Evolutionary conservation across 2,329 filamentous ascomycete genomes (phyloP), one percentile per base, ranked within the genome.

Genomic region (Phyllosticta citrichinensis): DNA sequence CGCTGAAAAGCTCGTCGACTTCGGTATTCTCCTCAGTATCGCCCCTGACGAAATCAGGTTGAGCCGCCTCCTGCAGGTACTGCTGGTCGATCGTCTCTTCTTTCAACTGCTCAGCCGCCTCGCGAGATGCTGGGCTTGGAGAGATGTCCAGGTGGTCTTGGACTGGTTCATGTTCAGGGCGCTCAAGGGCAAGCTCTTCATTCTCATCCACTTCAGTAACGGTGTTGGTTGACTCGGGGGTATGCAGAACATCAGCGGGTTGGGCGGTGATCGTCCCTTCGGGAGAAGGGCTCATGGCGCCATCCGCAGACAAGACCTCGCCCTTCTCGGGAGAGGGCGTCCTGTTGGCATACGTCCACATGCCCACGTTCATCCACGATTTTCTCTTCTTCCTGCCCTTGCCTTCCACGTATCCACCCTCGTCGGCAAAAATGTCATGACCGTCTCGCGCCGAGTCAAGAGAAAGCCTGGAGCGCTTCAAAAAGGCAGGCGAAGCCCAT

Each of bases 401-500:
- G 5, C 82, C 83, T 40, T 76, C 80, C 24, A 82, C 76, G 52
- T 80, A 80, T 1, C 82, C 83, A 70, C 88, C 84, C 11, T 88
- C 87, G 62, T 89, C 86, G 14, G 70, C 71, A 57, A 93, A 87
- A 3, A 85, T 82, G 66, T 91, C 86, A 1, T 80, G 80, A 4
- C 80, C 80, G 64, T 88, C 83, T 57, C 87, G 83, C 0, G 87
- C 74, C 0, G 84, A 83, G 1, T 86, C 86, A 61, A 87, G 87
- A 0, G 88, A 91, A 3, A 87, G 76, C 60, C 87, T 80, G 14
- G 83, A 81, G 58, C 87, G 81, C 71, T 88, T 92, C 35, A 90
- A 75, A 66, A 95, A 96, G 0, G 89, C 89, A 0, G 91, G 91
- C 2, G 91, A 95, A 4, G 83, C 79, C 76, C 85, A 94, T 65